A percentile compares a stretch with the other conserved stretches of the same genome.
phyloP scores from a whole-genome alignment of 2,329 filamentous ascomycete species.

The Fusarium praegraminearum region DNA sequence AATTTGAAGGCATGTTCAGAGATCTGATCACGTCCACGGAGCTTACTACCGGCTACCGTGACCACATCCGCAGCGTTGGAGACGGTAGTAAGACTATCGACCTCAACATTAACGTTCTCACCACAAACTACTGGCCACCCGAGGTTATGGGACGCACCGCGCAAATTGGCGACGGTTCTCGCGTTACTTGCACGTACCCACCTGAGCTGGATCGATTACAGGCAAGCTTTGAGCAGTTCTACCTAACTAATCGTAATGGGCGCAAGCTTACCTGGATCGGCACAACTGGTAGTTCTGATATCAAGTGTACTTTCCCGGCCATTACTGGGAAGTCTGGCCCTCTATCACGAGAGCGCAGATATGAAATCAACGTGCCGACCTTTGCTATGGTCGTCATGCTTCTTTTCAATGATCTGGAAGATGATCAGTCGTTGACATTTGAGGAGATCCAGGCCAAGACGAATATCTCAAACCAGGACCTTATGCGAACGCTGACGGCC shows the following conservation, averaged over 20 bases:
- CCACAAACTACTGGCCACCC: constrained; percentile 94
- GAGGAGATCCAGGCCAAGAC: constrained; percentile 88
- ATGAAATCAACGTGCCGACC: constrained; percentile 92
- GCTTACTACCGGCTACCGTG: constrained; percentile 80
- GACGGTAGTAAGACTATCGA: constrained; percentile 71
- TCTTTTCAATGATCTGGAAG: constrained; percentile 83
- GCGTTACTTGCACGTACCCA: constrained; percentile 75
- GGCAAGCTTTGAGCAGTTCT: constrained; percentile 88
- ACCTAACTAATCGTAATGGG: constrained; percentile 87
- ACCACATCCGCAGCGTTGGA: constrained; percentile 68
- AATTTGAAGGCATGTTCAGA: constrained; percentile 97
- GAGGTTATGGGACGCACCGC: constrained; percentile 80
- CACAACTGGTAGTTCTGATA: constrained; percentile 81
- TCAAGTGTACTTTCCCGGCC: constrained; percentile 82
- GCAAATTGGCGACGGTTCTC: constrained; percentile 61
- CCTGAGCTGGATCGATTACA: constrained; percentile 79
- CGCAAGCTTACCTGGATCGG: constrained; percentile 87
- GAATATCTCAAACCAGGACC: constrained; percentile 79
- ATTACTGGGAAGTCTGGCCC: constrained; percentile 75
- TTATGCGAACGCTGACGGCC: constrained; percentile 82
- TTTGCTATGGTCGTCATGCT: constrained; percentile 91
- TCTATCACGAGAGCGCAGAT: constrained; percentile 74
- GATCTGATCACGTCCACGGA: constrained; percentile 92
- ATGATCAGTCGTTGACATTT: constrained; percentile 64
- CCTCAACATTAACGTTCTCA: constrained; percentile 85